These are phyloP conservation scores for Aspergillus fumigatus DNA, from an alignment of 2,329 filamentous ascomycete genomes.

Conservation along the genomic window DNA sequence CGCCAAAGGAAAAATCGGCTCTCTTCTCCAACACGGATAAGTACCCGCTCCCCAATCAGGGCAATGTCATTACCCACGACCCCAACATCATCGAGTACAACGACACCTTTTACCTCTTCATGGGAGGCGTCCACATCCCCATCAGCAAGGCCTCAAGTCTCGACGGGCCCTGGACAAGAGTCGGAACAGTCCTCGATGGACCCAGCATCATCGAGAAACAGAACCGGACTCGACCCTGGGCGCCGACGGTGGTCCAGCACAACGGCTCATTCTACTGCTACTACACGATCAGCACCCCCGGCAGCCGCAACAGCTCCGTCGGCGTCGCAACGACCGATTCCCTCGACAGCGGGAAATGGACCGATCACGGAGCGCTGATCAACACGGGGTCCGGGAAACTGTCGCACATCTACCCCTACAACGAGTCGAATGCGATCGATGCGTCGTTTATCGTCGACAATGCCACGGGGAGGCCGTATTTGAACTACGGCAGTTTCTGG, in stretches of 20 bases:
- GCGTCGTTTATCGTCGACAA: constrained; percentile 27
- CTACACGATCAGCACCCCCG: constrained; percentile 28
- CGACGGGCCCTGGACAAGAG: constrained; percentile 28
- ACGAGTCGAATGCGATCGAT: constrained; percentile 36
- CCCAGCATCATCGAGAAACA: constrained; percentile 28
- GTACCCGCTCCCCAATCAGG: constrained; percentile 25
- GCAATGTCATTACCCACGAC: constrained; percentile 29
- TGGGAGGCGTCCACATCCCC: constrained; percentile 25
- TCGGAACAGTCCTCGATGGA: constrained; percentile 28
- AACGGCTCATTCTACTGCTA: constrained; percentile 34
- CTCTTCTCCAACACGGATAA: constrained; percentile 23
- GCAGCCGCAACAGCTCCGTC: constrained; percentile 32
- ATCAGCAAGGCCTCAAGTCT: constrained; percentile 23
- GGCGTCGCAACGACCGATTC: constrained; percentile 30
- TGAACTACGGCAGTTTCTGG: constrained; percentile 36
- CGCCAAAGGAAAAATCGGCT: constrained; percentile 1
- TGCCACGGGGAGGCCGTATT: constrained; percentile 21
- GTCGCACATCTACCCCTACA: constrained; percentile 28
- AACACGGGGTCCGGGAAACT: constrained; percentile 24
- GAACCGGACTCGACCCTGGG: constrained; percentile 32
- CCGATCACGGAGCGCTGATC: constrained; percentile 33
- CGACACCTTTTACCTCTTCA: constrained; percentile 32
- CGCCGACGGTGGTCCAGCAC: constrained; percentile 28
- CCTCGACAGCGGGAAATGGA: constrained; percentile 25
- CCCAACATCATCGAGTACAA: constrained; percentile 29